Evolutionary conservation across 495 filamentous ascomycete genomes (phyloP).

Genomic region (Aspergillus coremiiformis): DNA sequence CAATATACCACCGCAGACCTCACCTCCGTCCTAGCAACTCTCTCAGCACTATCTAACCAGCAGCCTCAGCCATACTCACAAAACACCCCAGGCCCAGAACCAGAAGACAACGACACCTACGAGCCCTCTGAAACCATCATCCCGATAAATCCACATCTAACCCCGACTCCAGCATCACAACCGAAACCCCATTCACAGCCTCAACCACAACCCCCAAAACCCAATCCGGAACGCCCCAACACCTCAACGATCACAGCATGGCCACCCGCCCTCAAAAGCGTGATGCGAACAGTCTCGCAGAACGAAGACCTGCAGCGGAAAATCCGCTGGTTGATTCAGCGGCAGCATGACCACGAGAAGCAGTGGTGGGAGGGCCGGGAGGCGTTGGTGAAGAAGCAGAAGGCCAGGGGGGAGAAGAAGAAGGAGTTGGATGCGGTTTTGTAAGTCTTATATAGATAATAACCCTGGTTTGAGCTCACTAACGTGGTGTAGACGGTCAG

Average conservation of each 20-base stretch:
- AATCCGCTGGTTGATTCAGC: conserved; percentile 49
- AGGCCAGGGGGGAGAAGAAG: conserved; percentile 39
- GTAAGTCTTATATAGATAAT: no score
- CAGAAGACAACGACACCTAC: conserved; percentile 18
- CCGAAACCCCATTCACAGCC: conserved; percentile 8
- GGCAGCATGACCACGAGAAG: conserved; percentile 57
- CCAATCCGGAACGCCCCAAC: conserved; percentile 17
- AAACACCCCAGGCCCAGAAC: conserved; percentile 1
- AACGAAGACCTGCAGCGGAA: conserved; percentile 38
- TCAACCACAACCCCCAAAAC: conserved; percentile 6
- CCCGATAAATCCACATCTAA: background rate
- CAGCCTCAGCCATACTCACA: conserved; percentile 7
- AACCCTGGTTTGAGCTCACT: no score
- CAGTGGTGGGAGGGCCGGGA: conserved; percentile 55
- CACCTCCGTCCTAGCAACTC: conserved; percentile 46
- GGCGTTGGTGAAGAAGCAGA: conserved; percentile 45
- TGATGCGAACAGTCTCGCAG: conserved; percentile 50
- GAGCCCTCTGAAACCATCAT: conserved; percentile 19
- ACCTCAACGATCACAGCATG: conserved; percentile 59
- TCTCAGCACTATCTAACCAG: conserved; percentile 36
- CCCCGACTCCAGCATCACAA: conserved; percentile 8
- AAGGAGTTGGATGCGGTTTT: conserved; percentile 48
- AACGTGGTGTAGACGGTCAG: conserved; percentile 34
- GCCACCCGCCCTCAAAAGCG: conserved; percentile 52
- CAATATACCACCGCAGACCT: conserved; percentile 40